A percentile compares a stretch with the other conserved stretches of the same genome.
Conservation (phyloP, 1,139 yeast species). For the Yamadazyma triangularis region DNA sequence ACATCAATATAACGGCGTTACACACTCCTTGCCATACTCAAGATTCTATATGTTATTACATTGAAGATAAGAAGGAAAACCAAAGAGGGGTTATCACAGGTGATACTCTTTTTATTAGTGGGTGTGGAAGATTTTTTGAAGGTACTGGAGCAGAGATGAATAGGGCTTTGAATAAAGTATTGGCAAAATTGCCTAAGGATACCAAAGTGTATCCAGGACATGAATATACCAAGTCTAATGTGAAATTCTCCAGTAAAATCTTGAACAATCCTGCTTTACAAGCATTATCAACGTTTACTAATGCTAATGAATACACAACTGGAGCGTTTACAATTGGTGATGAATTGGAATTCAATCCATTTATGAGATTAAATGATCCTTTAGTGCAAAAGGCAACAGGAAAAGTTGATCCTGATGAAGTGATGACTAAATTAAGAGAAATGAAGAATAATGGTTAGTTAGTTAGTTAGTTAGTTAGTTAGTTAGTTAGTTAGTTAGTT, state of each 20-base stretch:
- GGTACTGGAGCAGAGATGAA: constrained; percentile 85
- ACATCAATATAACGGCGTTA: constrained; percentile 68
- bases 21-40: constrained; percentile 98
- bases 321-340: constrained; percentile 83
- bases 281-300: constrained; percentile 47
- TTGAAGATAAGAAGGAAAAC: constrained; percentile 54
- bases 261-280: constrained; percentile 52
- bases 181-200: constrained; percentile 60
- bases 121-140: constrained; percentile 96
- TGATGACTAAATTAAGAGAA: constrained; percentile 65
- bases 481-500: too few relatives aligned
- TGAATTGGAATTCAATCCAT: constrained; percentile 81
- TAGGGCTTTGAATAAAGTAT: constrained; percentile 51
- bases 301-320: constrained; percentile 65
- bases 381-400: constrained; percentile 47
- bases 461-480: too few relatives aligned
- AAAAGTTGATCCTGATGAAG: constrained; percentile 36
- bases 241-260: constrained; percentile 67
- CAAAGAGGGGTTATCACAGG: constrained; percentile 88
- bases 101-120: constrained; percentile 89
- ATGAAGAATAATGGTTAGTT: constrained; percentile 50
- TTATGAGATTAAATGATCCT: constrained; percentile 69
- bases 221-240: constrained; percentile 85
- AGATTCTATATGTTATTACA: constrained; percentile 87
- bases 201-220: constrained; percentile 90